Evolutionary conservation across 768 basidiomycete species (phyloP).

Genomic region (Termitomyces sp.): DNA sequence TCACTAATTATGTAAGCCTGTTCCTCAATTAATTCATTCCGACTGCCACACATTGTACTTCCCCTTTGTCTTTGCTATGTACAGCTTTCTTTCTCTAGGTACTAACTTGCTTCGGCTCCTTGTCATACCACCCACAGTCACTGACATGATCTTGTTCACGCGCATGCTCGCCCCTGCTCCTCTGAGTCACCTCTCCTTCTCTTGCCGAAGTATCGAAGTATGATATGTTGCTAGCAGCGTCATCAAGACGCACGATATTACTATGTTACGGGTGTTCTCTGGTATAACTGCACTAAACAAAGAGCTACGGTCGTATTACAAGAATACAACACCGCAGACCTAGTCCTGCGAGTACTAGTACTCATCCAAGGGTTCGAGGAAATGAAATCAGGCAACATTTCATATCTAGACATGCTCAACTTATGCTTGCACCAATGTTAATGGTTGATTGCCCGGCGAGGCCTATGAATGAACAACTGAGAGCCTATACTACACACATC

Average conservation of each 20-base stretch:
- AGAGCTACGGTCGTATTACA: too few species aligned
- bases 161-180: not conserved
- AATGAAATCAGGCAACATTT: not conserved
- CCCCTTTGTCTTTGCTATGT: not conserved
- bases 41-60: too few species aligned
- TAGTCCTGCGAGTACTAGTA: not conserved
- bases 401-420: not conserved
- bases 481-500: too few species aligned
- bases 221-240: not conserved
- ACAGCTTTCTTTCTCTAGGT: too few species aligned
- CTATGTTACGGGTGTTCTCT: too few species aligned
- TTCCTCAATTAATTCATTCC: conserved; percentile 1
- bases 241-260: not conserved
- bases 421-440: too few species aligned
- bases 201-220: not conserved
- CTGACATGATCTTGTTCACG: not conserved
- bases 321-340: too few species aligned
- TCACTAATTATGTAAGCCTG: conserved; percentile 14
- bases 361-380: not conserved
- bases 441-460: too few species aligned
- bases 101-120: not conserved
- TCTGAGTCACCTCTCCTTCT: not conserved
- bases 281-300: too few species aligned
- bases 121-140: not conserved
- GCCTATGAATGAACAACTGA: too few species aligned